A percentile compares a stretch with the other conserved stretches of the same genome.
These are phyloP conservation scores for Helenozyma rhizophorensis DNA, from an alignment of 805 yeast species.

Conservation along the genomic window DNA sequence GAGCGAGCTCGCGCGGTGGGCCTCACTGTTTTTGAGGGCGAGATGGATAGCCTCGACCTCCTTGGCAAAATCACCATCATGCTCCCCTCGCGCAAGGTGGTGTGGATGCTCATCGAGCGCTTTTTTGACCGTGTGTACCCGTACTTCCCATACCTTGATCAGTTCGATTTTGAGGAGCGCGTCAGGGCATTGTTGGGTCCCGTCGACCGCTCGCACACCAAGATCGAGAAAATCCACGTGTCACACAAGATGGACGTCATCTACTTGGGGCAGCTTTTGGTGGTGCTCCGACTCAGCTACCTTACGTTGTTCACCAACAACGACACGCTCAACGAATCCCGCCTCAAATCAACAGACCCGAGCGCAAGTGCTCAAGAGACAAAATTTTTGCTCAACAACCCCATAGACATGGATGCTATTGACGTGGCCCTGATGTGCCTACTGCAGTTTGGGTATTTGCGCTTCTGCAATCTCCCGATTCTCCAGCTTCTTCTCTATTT, in stretches of 20 bases:
- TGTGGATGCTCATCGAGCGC: conserved; percentile 24
- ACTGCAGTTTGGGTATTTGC: conserved; percentile 11
- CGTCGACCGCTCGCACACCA: conserved; percentile 7
- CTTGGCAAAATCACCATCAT: conserved; percentile 15
- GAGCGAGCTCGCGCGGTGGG: conserved; percentile 16
- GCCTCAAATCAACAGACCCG: conserved; percentile 9
- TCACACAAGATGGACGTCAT: conserved; percentile 32
- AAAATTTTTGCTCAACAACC: conserved; percentile 18
- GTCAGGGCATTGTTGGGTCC: conserved; percentile 19
- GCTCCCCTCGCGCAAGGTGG: conserved; percentile 21
- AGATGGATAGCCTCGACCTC: conserved; percentile 14
- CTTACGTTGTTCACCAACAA: conserved; percentile 36
- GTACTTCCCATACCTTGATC: conserved; percentile 53
- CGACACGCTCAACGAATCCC: conserved; percentile 23
- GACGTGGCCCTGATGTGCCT: conserved; percentile 20
- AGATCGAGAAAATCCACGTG: conserved; percentile 20
- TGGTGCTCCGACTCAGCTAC: conserved; percentile 31
- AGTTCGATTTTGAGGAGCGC: conserved; percentile 17
- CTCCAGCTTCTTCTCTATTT: conserved; percentile 59
- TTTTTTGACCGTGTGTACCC: conserved; percentile 50
- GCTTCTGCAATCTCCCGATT: conserved; percentile 44
- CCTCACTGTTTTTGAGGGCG: conserved; percentile 17
- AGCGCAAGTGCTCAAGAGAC: conserved; percentile 8
- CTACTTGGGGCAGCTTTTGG: conserved; percentile 27
- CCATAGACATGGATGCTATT: conserved; percentile 17